phyloP scores from a whole-genome alignment of 208 protist genomes.

The Trypanosoma cruzi region DNA sequence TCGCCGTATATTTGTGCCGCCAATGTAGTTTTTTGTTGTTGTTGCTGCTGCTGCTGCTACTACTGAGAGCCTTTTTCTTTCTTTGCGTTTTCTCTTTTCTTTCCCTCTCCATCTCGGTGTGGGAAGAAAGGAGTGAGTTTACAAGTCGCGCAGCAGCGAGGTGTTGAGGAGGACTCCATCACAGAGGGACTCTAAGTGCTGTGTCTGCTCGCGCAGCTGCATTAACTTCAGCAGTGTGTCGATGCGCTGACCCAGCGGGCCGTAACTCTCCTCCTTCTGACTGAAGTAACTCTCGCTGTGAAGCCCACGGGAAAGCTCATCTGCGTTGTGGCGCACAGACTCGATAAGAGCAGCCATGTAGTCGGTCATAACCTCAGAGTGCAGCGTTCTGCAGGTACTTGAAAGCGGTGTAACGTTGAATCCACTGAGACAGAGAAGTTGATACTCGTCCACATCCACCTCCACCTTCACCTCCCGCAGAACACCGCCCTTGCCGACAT shows the following conservation, averaged over 20 bases:
- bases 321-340: constrained; percentile 47
- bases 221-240: constrained; percentile 57
- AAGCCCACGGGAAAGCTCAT: constrained; percentile 36
- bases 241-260: constrained; percentile 45
- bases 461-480: constrained; percentile 68
- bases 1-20: neutral
- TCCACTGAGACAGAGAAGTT: constrained; percentile 47
- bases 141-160: constrained; percentile 45
- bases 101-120: neutral
- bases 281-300: constrained; percentile 41
- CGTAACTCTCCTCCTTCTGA: constrained; percentile 42
- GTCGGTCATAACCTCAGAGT: constrained; percentile 47
- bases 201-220: constrained; percentile 57
- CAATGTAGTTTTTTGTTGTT: neutral
- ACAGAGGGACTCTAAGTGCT: constrained; percentile 68
- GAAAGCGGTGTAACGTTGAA: constrained; percentile 29
- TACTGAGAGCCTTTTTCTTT: neutral
- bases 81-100: neutral
- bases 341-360: constrained; percentile 56
- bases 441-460: constrained; percentile 65
- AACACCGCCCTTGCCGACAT: constrained; percentile 45
- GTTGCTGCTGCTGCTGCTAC: neutral
- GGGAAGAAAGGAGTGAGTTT: no score
- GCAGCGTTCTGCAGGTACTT: constrained; percentile 38
- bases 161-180: constrained; percentile 51